phyloP scores from a whole-genome alignment of 2,329 filamentous ascomycete genomes.

The Chaetoscypha palmicola region DNA sequence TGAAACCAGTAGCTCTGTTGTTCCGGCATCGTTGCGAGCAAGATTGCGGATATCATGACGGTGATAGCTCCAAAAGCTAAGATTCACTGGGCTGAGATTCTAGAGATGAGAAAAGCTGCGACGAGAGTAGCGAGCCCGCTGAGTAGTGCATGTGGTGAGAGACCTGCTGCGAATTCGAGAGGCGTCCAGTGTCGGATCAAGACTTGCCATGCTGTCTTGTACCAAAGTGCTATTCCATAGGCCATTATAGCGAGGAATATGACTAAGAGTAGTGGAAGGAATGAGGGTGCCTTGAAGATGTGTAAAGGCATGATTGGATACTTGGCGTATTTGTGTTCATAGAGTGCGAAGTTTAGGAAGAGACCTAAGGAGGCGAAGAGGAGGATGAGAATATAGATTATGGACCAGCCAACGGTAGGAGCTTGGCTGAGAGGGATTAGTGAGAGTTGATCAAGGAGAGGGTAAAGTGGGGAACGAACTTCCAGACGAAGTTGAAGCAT shows the following conservation, averaged over 20 bases:
- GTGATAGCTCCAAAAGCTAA: conserved; percentile 35
- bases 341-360: conserved; percentile 14
- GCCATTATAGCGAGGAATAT: conserved; percentile 20
- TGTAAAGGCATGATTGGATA: conserved; percentile 20
- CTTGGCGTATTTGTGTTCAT: conserved; percentile 16
- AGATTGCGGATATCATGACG: conserved; percentile 27
- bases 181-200: conserved; percentile 36
- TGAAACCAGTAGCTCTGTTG: conserved; percentile 40
- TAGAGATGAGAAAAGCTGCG: conserved; percentile 37
- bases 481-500: conserved; percentile 45
- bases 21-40: conserved; percentile 39
- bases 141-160: conserved; percentile 37
- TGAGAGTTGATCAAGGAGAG: no score
- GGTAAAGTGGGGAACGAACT: conserved; percentile 29
- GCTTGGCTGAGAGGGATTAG: conserved; percentile 15
- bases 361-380: conserved; percentile 13
- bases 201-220: conserved; percentile 40
- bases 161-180: conserved; percentile 35
- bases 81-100: conserved; percentile 41
- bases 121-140: conserved; percentile 33
- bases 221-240: conserved; percentile 41
- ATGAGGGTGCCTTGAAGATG: conserved; percentile 22
- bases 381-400: conserved; percentile 13
- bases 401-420: conserved; percentile 20
- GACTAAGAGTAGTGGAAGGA: conserved; percentile 13